Conservation (phyloP, 2,329 filamentous ascomycete genomes). For the Apiospora sp. region DNA sequence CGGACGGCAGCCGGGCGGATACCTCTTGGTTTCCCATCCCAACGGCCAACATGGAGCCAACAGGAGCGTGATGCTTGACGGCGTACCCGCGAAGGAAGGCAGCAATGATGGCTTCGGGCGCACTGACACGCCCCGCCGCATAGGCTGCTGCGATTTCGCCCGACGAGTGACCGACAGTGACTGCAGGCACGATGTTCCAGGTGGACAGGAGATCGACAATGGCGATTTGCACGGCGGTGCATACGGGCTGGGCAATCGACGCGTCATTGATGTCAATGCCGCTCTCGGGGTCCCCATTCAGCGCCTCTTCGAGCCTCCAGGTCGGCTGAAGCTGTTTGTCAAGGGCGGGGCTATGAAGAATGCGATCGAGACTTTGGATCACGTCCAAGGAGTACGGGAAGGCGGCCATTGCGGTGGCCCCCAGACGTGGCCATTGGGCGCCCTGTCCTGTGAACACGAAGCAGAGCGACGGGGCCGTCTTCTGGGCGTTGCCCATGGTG, state of each 20-base stretch:
- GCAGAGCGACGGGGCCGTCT: slow-evolving; percentile 23
- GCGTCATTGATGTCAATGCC: slow-evolving; percentile 2
- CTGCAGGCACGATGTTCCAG: slow-evolving; percentile 43
- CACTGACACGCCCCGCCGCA: slow-evolving; percentile 38
- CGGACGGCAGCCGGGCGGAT: slow-evolving; percentile 22
- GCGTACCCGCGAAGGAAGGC: slow-evolving; percentile 38
- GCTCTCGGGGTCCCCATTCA: too few relatives aligned
- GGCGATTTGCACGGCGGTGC: slow-evolving; percentile 54
- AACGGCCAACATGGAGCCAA: slow-evolving; percentile 43
- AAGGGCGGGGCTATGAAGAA: neutral
- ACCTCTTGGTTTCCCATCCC: slow-evolving; percentile 36
- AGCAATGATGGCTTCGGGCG: slow-evolving; percentile 37
- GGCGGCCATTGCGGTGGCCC: neutral
- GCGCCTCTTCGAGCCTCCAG: too few relatives aligned
- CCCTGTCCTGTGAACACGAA: slow-evolving; percentile 56
- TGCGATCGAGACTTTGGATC: slow-evolving; percentile 30
- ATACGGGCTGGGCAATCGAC: slow-evolving; percentile 45
- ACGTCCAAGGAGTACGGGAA: slow-evolving; percentile 23
- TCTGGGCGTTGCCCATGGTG: too few relatives aligned
- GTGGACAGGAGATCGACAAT: slow-evolving; percentile 51
- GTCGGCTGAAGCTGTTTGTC: too few relatives aligned
- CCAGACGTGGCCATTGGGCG: slow-evolving; percentile 28
- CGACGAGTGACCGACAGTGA: slow-evolving; percentile 48
- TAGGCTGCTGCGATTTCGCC: slow-evolving; percentile 56
- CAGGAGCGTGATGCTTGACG: slow-evolving; percentile 27